Base-by-base conservation (phyloP, 805 yeast species). In the Barnettozyma populi region DNA sequence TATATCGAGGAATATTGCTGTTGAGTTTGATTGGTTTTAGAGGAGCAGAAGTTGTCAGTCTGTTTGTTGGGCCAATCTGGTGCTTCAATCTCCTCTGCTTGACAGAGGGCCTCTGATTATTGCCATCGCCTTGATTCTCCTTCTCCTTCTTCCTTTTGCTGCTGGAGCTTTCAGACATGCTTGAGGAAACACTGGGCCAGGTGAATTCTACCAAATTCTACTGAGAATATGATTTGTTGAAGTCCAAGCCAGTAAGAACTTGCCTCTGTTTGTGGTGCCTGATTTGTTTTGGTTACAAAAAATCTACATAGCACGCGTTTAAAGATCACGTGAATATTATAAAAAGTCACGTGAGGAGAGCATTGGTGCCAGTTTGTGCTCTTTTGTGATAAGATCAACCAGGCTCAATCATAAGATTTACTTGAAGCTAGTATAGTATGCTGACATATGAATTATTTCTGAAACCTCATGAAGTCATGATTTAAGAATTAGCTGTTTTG, bases 61-160 rank as follows among this genome's bases (percentile, higher is more conserved):
- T 44, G 36, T 51, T 47, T 1, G 44, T 21, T 31, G 56, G 56
- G 24, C 43, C 47, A 44, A 51, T 45, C 9, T 41, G 43, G 25
- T 48, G 48, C 41, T 40, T 50, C 13, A 51, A 24, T 34, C 43
- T 47, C 34, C 29, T 40, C 31, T 39, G 53, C 23, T 37, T 43
- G 42, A 6, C 34, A 41, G 18, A 29, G 23, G 25, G 44, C 18
- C 13, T 18, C 24, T 18, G 23, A 7, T 6, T 14, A 14, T 10
- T 32, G 13, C 34, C 40, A 7, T 45, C 47, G 5, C 27, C 25
- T 5, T 19, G 34, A 27, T 49, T 46, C 32, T 49, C 52, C 47
- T 49, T 49, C 35, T 49, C 49, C 24, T 43, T 46, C 46, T 46
- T 35, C 37, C 37, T 21, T 13, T 35, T 18, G 37, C 7, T 35